These are phyloP conservation scores for Plasmopara viticola DNA, from an alignment of 352 stramenopile genomes.

Conservation along the genomic window DNA sequence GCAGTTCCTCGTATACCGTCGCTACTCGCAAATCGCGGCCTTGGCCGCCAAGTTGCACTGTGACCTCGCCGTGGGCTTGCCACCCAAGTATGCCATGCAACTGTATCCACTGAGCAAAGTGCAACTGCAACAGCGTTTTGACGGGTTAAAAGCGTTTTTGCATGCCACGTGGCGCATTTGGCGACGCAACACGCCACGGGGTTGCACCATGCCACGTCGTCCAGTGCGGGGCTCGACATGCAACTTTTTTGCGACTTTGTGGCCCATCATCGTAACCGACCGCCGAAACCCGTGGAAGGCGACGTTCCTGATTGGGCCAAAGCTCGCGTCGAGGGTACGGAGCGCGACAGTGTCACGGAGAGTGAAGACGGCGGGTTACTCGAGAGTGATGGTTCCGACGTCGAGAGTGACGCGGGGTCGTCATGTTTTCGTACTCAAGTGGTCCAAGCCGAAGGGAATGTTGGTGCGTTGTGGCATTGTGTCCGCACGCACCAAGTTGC, in stretches of 20 bases:
- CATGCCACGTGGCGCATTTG: constrained; percentile 37
- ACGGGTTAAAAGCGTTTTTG: constrained; percentile 55
- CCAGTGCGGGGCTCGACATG: constrained; percentile 64
- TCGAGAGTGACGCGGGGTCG: constrained; percentile 20
- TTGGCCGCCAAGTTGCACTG: constrained; percentile 61
- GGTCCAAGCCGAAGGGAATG: constrained; percentile 59
- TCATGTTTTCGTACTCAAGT: constrained; percentile 68
- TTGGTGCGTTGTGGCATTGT: constrained; percentile 73
- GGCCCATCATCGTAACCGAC: constrained; percentile 54
- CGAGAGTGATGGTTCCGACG: constrained; percentile 22
- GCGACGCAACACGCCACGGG: constrained; percentile 39
- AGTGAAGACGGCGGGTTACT: constrained; percentile 50
- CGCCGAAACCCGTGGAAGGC: constrained; percentile 36
- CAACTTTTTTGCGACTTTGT: constrained; percentile 82
- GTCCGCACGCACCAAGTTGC: constrained; percentile 55
- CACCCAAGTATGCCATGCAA: constrained; percentile 76
- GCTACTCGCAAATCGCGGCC: constrained; percentile 69
- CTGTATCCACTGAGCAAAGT: constrained; percentile 60
- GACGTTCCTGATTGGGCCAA: constrained; percentile 55
- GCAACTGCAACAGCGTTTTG: constrained; percentile 62
- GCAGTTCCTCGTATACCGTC: constrained; percentile 69
- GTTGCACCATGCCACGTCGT: constrained; percentile 54
- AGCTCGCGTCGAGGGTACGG: constrained; percentile 16
- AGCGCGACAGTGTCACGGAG: constrained; percentile 52
- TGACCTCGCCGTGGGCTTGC: constrained; percentile 57